Percentiles rank a stretch among this genome's conserved stretches.
These are phyloP conservation scores for Alternaria gaisen DNA, from an alignment of 2,329 filamentous ascomycete genomes.

Conservation along the genomic window DNA sequence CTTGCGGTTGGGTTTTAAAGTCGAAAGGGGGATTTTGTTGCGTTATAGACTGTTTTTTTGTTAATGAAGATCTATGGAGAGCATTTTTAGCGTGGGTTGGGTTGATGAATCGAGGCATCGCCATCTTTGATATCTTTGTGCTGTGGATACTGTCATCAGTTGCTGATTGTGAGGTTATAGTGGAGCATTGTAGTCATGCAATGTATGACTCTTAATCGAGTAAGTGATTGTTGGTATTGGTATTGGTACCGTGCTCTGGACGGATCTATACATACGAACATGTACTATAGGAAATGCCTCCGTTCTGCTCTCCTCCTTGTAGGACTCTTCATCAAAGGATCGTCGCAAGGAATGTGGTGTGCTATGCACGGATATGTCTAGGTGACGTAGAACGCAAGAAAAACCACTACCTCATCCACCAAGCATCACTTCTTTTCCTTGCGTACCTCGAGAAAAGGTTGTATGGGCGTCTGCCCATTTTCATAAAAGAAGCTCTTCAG, in stretches of 20 bases:
- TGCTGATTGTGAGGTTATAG: background rate
- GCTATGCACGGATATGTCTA: too few relatives aligned
- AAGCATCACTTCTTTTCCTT: too few relatives aligned
- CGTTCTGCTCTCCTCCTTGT: fast-evolving
- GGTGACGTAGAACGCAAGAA: too few relatives aligned
- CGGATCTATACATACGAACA: background rate
- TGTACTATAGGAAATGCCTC: background rate
- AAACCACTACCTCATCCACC: too few relatives aligned
- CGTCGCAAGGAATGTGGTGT: background rate
- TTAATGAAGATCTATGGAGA: background rate
- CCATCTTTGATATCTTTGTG: background rate
- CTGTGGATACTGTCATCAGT: background rate
- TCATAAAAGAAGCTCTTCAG: too few relatives aligned
- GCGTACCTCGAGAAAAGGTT: too few relatives aligned
- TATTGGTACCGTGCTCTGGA: background rate
- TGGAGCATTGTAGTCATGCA: background rate
- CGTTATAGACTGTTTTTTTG: background rate
- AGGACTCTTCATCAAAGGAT: background rate
- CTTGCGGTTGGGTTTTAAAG: slow-evolving; percentile 71
- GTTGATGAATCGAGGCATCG: background rate
- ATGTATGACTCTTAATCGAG: background rate
- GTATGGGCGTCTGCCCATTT: too few relatives aligned
- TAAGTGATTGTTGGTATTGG: background rate
- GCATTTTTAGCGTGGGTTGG: background rate
- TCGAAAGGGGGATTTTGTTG: background rate